Conservation (phyloP, 2,329 filamentous ascomycete genomes). For the Cladosporium phlei region DNA sequence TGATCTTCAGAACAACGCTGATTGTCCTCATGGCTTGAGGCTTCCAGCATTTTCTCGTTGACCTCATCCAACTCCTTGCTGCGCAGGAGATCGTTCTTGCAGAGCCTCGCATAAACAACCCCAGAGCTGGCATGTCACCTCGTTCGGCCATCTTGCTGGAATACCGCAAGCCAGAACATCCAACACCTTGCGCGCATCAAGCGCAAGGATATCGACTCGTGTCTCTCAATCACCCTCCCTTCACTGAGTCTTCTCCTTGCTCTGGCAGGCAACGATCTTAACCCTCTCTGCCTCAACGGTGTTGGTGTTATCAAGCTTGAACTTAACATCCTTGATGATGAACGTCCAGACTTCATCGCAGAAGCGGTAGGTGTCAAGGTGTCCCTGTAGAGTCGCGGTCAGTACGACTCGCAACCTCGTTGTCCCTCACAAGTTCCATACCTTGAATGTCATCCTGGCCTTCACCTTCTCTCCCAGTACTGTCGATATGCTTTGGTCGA, state of each 20-base stretch:
- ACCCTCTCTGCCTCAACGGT: conserved; percentile 75
- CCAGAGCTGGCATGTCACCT: too few relatives aligned
- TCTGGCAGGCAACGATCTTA: conserved; percentile 95
- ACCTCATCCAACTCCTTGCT: too few relatives aligned
- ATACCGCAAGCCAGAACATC: too few relatives aligned
- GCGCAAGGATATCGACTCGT: too few relatives aligned
- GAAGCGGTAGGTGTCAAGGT: conserved; percentile 96
- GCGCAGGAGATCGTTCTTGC: too few relatives aligned
- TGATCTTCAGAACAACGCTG: too few relatives aligned
- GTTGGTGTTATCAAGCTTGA: conserved; percentile 77
- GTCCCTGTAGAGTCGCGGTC: conserved; percentile 58
- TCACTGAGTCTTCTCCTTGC: conserved; percentile 59
- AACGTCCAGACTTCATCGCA: conserved; percentile 99
- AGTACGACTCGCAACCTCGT: background rate
- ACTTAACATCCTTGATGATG: conserved; percentile 96
- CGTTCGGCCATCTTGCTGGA: too few relatives aligned
- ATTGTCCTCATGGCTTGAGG: too few relatives aligned
- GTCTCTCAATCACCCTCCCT: background rate
- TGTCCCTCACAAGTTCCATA: too few relatives aligned
- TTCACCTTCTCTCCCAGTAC: conserved; percentile 90
- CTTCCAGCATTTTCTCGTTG: too few relatives aligned
- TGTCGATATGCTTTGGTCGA: conserved; percentile 89
- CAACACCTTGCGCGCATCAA: too few relatives aligned
- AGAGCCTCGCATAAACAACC: too few relatives aligned
- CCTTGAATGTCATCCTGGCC: conserved; percentile 89